Percentiles rank a stretch among this genome's conserved stretches.
phyloP scores from a whole-genome alignment of 2,329 filamentous ascomycete species.

The Metarhizium guizhouense region DNA sequence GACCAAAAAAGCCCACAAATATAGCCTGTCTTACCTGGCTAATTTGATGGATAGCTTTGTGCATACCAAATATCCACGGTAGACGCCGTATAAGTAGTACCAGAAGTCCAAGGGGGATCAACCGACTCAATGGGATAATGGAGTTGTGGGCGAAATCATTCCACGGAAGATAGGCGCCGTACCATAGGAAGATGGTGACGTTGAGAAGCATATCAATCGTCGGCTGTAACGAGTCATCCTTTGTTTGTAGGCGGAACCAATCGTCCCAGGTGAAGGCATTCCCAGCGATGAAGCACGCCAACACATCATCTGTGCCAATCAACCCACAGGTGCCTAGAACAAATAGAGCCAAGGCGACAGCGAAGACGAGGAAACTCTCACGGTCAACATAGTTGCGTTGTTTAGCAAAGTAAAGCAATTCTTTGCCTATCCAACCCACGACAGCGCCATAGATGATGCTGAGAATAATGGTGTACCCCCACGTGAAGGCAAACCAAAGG shows the following conservation, averaged over 20 bases:
- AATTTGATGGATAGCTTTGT: conserved; percentile 72
- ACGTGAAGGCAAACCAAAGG: conserved; percentile 78
- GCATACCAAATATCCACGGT: conserved; percentile 65
- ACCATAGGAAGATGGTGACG: conserved; percentile 83
- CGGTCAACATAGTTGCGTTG: conserved; percentile 73
- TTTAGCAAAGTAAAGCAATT: conserved; percentile 77
- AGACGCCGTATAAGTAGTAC: conserved; percentile 70
- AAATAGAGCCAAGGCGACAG: conserved; percentile 76
- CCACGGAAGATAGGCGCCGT: conserved; percentile 81
- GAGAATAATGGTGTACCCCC: conserved; percentile 73
- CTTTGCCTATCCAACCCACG: conserved; percentile 75
- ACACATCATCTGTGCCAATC: conserved; percentile 79
- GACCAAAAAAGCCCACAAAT: conserved; percentile 89
- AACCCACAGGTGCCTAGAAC: conserved; percentile 80
- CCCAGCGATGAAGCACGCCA: conserved; percentile 87
- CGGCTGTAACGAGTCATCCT: conserved; percentile 86
- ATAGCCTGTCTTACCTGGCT: conserved; percentile 63
- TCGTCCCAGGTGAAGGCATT: conserved; percentile 90
- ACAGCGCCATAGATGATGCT: conserved; percentile 68
- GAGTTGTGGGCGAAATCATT: conserved; percentile 53
- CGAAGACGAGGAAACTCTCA: conserved; percentile 82
- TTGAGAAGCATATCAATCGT: conserved; percentile 95
- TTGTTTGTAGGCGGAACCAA: conserved; percentile 83
- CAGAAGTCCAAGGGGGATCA: conserved; percentile 64
- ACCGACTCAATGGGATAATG: conserved; percentile 63